A percentile compares a stretch with the other conserved stretches of the same genome.
These are phyloP conservation scores for Eucalyptus viminalis DNA, from an alignment of 345 rosid species.

Conservation along the genomic window DNA sequence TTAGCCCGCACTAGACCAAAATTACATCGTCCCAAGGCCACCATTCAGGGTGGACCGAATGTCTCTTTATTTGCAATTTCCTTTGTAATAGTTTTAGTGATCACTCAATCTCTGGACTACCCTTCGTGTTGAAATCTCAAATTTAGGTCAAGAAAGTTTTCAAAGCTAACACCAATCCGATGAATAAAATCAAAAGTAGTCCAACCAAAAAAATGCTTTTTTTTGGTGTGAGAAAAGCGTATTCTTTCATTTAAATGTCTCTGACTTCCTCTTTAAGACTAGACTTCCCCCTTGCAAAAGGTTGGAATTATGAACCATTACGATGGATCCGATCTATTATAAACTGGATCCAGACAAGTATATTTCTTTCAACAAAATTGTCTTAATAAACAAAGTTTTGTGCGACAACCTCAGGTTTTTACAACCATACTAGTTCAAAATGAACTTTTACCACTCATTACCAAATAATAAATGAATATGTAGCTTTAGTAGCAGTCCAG, in stretches of 20 bases:
- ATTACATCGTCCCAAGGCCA: too few species aligned
- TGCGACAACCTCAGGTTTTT: neutral
- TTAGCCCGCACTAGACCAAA: accelerated
- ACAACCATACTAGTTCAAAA: neutral
- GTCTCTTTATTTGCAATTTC: too few species aligned
- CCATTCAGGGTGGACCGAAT: too few species aligned
- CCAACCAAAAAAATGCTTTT: neutral
- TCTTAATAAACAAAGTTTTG: too few species aligned
- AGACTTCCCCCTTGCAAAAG: too few species aligned
- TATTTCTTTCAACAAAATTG: neutral
- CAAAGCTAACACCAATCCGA: neutral
- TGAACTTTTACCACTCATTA: neutral
- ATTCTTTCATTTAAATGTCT: neutral
- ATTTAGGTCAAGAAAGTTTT: neutral
- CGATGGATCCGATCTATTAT: neutral
- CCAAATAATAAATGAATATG: neutral
- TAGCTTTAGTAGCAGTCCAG: neutral
- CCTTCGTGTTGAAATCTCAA: too few species aligned
- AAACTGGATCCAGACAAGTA: neutral
- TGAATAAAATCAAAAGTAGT: neutral
- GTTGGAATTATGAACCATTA: neutral
- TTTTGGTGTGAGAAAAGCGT: neutral
- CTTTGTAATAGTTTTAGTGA: accelerated
- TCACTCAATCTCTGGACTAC: too few species aligned
- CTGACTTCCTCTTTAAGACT: neutral